Conservation (phyloP, 768 basidiomycete genomes). For the Mycena galopus region DNA sequence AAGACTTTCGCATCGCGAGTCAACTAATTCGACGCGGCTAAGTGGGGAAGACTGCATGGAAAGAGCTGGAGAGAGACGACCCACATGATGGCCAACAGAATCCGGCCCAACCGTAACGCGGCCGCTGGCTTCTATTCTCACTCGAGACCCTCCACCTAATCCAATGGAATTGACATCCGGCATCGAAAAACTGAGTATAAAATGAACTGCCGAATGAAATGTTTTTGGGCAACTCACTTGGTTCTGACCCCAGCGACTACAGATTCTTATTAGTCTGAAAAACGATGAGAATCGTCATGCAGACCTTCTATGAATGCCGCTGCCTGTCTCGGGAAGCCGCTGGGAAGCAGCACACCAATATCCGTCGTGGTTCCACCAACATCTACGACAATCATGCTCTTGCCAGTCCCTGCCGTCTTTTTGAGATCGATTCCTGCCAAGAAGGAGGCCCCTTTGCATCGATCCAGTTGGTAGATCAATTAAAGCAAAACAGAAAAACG, state of each 20-base stretch:
- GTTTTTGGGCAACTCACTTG: constrained; percentile 54
- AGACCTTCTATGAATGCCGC: constrained; percentile 67
- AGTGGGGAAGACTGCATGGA: constrained; percentile 33
- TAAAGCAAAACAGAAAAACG: neutral
- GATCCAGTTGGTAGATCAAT: neutral
- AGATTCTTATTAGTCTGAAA: neutral
- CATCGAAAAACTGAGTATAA: constrained; percentile 59
- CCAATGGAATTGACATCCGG: constrained; percentile 71
- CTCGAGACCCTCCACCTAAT: constrained; percentile 73
- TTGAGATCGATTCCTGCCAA: constrained; percentile 56
- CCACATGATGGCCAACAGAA: constrained; percentile 68
- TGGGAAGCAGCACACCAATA: constrained; percentile 70
- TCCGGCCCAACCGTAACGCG: constrained; percentile 71
- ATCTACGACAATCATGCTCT: constrained; percentile 67
- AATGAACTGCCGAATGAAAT: neutral
- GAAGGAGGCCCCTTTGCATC: constrained; percentile 63
- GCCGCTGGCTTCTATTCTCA: constrained; percentile 51
- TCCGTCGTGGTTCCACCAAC: constrained; percentile 78
- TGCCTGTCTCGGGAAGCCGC: constrained; percentile 73
- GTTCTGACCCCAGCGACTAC: constrained; percentile 68
- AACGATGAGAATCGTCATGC: neutral
- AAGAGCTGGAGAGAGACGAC: constrained; percentile 27
- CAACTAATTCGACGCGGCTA: constrained; percentile 32
- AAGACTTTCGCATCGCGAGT: constrained; percentile 65
- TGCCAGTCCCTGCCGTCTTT: constrained; percentile 31